phyloP scores from a whole-genome alignment of 2,329 filamentous ascomycete genomes.

The Colletotrichum tropicale region DNA sequence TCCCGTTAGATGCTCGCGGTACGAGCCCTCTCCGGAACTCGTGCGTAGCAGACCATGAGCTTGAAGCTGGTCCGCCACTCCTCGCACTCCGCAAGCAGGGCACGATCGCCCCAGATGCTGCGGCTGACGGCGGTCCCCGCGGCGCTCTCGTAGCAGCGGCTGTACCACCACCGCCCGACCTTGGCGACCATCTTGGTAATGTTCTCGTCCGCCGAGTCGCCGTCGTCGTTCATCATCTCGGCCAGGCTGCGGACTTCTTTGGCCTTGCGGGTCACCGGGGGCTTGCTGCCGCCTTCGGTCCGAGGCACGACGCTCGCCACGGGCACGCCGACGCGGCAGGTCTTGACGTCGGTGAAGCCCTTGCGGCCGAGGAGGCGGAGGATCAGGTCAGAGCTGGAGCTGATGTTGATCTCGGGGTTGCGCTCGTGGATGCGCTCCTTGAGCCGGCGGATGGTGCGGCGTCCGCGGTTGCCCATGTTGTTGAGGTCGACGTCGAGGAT shows the following conservation, averaged over 20 bases:
- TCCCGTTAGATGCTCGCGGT: constrained; percentile 49
- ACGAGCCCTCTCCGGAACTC: constrained; percentile 69
- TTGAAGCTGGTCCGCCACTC: constrained; percentile 86
- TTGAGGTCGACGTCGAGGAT: constrained; percentile 81
- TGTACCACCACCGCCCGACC: constrained; percentile 97
- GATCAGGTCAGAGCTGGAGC: constrained; percentile 64
- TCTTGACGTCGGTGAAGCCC: constrained; percentile 75
- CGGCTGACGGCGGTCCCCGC: constrained; percentile 50
- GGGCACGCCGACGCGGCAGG: constrained; percentile 79
- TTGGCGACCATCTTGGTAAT: constrained; percentile 92
- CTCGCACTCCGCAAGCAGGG: constrained; percentile 83
- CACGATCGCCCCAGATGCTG: constrained; percentile 80
- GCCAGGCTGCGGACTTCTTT: constrained; percentile 62
- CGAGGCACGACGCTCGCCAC: constrained; percentile 60
- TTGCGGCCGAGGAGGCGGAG: constrained; percentile 70
- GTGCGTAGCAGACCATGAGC: constrained; percentile 88
- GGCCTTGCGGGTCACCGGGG: constrained; percentile 22
- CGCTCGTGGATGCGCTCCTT: constrained; percentile 72
- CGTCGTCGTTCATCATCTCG: constrained; percentile 75
- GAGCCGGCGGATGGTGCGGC: constrained; percentile 70
- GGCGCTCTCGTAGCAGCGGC: constrained; percentile 82
- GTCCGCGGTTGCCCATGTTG: constrained; percentile 77
- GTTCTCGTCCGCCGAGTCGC: constrained; percentile 76
- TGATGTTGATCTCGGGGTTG: constrained; percentile 65
- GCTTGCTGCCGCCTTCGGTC: constrained; percentile 24